phyloP scores from a whole-genome alignment of 2,329 filamentous ascomycete species.

The Aspergillus sp. region DNA sequence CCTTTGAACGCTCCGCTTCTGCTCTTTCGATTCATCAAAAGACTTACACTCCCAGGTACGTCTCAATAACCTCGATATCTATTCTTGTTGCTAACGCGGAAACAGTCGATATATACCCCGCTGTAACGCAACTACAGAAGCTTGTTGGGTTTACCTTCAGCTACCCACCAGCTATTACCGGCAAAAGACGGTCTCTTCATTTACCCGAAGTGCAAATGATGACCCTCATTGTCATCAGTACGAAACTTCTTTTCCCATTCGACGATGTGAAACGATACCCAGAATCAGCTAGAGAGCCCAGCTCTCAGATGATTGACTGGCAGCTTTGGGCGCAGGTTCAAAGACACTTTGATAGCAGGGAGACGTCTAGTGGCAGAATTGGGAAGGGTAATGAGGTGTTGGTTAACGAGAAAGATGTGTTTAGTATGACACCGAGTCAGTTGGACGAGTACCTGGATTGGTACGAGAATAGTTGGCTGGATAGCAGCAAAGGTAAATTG shows the following conservation, averaged over 20 bases:
- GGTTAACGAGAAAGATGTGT: constrained; percentile 57
- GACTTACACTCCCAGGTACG: constrained; percentile 68
- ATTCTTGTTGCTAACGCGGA: constrained; percentile 6
- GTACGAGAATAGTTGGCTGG: constrained; percentile 61
- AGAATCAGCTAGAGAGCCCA: constrained; percentile 48
- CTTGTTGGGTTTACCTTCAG: constrained; percentile 55
- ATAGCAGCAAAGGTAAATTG: constrained; percentile 23
- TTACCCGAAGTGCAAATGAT: constrained; percentile 71
- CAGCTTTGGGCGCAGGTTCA: constrained; percentile 55
- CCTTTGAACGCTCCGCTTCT: constrained; percentile 63
- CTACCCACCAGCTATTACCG: constrained; percentile 33
- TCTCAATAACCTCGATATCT: constrained; percentile 2
- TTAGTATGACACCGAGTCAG: constrained; percentile 53
- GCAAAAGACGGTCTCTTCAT: constrained; percentile 41
- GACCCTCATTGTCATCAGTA: constrained; percentile 63
- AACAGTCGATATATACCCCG: constrained; percentile 38
- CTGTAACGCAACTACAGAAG: constrained; percentile 51
- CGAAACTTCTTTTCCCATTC: constrained; percentile 74
- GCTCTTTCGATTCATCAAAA: constrained; percentile 61
- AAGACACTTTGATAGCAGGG: constrained; percentile 29
- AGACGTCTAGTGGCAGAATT: constrained; percentile 26
- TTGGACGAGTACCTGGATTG: constrained; percentile 74
- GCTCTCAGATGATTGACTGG: constrained; percentile 65
- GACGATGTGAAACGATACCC: constrained; percentile 51
- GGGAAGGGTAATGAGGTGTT: constrained; percentile 45